Percentiles rank a stretch among this genome's conserved stretches.
Evolutionary conservation across 73 alveolate genomes (phyloP).

Genomic region (Paramecium biaurelia): DNA sequence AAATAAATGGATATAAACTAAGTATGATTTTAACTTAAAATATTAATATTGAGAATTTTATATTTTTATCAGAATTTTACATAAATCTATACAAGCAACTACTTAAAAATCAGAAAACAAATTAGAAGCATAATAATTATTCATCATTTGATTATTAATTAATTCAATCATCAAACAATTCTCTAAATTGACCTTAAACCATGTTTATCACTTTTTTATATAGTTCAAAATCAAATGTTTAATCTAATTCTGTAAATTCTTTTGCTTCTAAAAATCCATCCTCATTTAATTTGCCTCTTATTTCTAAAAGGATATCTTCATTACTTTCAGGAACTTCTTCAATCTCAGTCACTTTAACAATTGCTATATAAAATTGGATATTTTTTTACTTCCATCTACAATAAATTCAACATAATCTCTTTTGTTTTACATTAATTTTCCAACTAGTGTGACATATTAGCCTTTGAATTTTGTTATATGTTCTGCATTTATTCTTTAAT

Average conservation of each 20-base stretch:
- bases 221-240: background rate
- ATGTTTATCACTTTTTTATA: background rate
- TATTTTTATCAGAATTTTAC: background rate
- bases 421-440: background rate
- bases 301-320: background rate
- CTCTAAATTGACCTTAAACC: conserved; percentile 2
- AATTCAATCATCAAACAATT: background rate
- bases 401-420: background rate
- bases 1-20: too few species aligned
- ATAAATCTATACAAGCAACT: background rate
- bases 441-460: background rate
- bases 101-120: background rate
- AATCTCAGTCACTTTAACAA: background rate
- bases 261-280: background rate
- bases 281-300: background rate
- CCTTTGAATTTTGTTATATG: background rate
- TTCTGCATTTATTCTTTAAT: conserved; percentile 23
- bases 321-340: conserved; percentile 19
- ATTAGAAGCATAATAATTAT: background rate
- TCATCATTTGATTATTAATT: background rate
- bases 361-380: background rate
- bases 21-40: background rate
- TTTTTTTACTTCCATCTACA: background rate
- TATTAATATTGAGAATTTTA: background rate
- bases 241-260: conserved; percentile 18